Evolutionary conservation across 768 basidiomycete species (phyloP), one percentile per base, ranked within the genome.

Genomic region (Termitomyces sp.): DNA sequence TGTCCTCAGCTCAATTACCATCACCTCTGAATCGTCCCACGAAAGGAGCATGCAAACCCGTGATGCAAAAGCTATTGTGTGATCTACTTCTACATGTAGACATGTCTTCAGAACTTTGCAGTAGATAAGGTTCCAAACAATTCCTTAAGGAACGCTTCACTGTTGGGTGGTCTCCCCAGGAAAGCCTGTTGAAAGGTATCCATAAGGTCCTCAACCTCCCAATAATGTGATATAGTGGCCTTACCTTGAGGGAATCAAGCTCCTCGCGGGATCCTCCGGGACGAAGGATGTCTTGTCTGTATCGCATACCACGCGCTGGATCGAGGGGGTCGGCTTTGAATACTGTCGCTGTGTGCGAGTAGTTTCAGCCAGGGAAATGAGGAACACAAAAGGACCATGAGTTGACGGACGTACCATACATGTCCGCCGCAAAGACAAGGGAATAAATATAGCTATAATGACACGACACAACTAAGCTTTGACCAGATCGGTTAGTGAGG

Each of bases 181-280:
- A 93, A 92, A 63, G 86, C 84, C 89, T 90, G 47, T 54, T 20
- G 20, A 48, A 57, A 34, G 6, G 49, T 20, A 45, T 53, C 41
- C 15, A 37, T 11, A 42, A 49, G 60, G 5, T 8, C 9, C 16
- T 4, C 4, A 36, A 18, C 22, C 39, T 39, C 36, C 36, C 33
- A 37, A n/a, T 36, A 24, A 44, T 20, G 27, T 30, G 44, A 24
- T 1, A 37, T 16, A 48, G 57, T 22, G 31, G 1, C 51, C 72
- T 33, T 61, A 87, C 90, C 79, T 88, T 80, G 58, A 95, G 79
- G n/a, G 87, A 88, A 48, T 90, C 87, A 57, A 85, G 71, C 64
- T 93, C 93, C 61, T 95, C 91, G 13, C 88, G 81, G 62, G 86
- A 89, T 30, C 89, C 91, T 27, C 93, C 91, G 8, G 82, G 81